These are phyloP conservation scores for Pseudogymnoascus sp. DNA, from an alignment of 2,329 filamentous ascomycete genomes.

Conservation along the genomic window DNA sequence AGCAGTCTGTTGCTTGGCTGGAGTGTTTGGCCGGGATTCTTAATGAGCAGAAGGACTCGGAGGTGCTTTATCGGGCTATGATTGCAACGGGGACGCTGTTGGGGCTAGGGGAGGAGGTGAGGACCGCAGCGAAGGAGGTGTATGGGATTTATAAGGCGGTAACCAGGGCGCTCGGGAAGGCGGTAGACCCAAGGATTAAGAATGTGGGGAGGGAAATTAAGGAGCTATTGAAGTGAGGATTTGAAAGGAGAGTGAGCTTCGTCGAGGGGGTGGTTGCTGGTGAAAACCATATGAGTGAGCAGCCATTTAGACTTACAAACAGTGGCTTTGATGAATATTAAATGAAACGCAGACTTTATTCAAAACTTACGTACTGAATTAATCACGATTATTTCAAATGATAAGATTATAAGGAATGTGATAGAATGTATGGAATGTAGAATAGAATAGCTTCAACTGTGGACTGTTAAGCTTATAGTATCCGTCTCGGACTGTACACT, in stretches of 20 bases:
- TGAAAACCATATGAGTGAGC: background rate
- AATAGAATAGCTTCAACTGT: background rate
- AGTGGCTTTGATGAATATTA: background rate
- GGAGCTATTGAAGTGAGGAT: constrained; percentile 30
- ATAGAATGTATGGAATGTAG: background rate
- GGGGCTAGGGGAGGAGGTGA: constrained; percentile 46
- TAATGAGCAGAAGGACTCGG: constrained; percentile 60
- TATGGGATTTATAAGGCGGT: constrained; percentile 42
- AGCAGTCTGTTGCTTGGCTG: constrained; percentile 39
- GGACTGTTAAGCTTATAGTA: background rate
- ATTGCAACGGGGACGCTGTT: constrained; percentile 76
- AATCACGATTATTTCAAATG: background rate
- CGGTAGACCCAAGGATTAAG: constrained; percentile 52
- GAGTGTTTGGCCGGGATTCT: constrained; percentile 56
- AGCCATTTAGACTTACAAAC: constrained; percentile 1
- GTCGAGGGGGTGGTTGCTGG: background rate
- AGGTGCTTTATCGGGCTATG: constrained; percentile 73
- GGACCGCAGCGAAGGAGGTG: constrained; percentile 47
- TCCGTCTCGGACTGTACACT: background rate
- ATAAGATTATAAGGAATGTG: background rate
- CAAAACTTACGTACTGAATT: background rate
- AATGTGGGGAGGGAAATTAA: constrained; percentile 51
- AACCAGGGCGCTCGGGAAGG: constrained; percentile 38
- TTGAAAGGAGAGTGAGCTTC: background rate
- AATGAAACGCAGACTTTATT: constrained; percentile 1